Base-by-base conservation (phyloP, 352 stramenopile genomes). In the Albugo candida region DNA sequence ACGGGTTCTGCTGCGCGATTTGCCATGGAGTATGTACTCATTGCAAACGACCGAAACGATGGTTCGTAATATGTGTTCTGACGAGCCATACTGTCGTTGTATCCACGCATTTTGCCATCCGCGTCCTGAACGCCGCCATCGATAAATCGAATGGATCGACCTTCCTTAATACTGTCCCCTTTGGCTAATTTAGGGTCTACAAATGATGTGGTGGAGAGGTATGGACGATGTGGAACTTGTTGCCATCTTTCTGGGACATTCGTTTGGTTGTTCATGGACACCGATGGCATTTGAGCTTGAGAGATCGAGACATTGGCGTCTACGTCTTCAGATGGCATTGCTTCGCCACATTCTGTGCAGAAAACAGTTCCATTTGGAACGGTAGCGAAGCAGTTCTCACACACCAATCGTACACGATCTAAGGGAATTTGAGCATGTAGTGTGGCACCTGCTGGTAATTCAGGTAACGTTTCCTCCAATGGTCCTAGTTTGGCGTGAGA, bases 301-400 rank as follows among this genome's bases (percentile, higher is more conserved):
- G 48, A 53, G 3, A 53, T 35, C 14, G 48, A 53, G 10, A 53
- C 38, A 2, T 39, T 53, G 18, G 35, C 35, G 14, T 34, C 48
- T 16, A 41, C 35, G 3, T 53, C 48, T 24, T 47, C 48, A 13
- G 35, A 36, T 16, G 48, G 48, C 48, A 53, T 53, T 27, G 48
- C 48, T 48, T 53, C 48, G 20, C 48, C 48, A 16, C 48, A 53
- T 48, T 53, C 48, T 14, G 48, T 53, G 48, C 48, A 53, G 18
- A 53, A 53, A 34, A 43, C 48, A 35, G 48, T 53, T 4, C 48
- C 48, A 17, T 40, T 43, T n/a, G 48, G 48, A 13, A 53, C 48
- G 17, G 48, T 53, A 21, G 48, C 48, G n/a, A 53, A 53, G 39
- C 48, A 53, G 38, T 53, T 53, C 39, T 53, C 48, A 34, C 48